phyloP scores from a whole-genome alignment of 306 rosid genomes.

The Fragaria vesca region DNA sequence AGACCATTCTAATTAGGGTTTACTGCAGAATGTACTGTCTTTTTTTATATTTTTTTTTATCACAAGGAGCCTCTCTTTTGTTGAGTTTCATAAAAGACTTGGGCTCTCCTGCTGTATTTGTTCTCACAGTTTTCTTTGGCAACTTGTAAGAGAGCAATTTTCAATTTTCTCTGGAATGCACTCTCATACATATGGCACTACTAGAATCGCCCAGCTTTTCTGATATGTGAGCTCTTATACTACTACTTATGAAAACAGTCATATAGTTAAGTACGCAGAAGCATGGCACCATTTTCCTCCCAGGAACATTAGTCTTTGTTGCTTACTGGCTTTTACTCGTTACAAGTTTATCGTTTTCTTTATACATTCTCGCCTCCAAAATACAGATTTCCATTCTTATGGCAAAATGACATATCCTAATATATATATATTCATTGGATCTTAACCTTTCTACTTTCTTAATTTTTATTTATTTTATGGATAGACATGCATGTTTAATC shows the following conservation, averaged over 20 bases:
- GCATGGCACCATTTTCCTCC: neutral
- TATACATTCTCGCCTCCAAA: neutral
- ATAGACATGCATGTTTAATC: neutral
- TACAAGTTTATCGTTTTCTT: neutral
- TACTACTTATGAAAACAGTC: neutral
- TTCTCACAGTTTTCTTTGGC: neutral
- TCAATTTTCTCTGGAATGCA: neutral
- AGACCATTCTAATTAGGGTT: neutral
- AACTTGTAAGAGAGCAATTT: neutral
- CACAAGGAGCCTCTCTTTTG: neutral
- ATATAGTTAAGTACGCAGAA: neutral
- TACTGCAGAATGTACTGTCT: neutral
- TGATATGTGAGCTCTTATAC: neutral
- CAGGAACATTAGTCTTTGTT: neutral
- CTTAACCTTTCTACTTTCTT: neutral
- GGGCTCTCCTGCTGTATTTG: neutral
- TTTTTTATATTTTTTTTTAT: slow-evolving; percentile 1
- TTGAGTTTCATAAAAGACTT: neutral
- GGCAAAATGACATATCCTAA: neutral
- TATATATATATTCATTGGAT: neutral
- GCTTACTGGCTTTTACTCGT: neutral
- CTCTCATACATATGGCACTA: neutral
- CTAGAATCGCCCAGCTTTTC: neutral
- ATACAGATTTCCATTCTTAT: neutral
- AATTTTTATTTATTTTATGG: neutral